These are phyloP conservation scores for Pythium volutum DNA, from an alignment of 352 stramenopile genomes.

Conservation along the genomic window DNA sequence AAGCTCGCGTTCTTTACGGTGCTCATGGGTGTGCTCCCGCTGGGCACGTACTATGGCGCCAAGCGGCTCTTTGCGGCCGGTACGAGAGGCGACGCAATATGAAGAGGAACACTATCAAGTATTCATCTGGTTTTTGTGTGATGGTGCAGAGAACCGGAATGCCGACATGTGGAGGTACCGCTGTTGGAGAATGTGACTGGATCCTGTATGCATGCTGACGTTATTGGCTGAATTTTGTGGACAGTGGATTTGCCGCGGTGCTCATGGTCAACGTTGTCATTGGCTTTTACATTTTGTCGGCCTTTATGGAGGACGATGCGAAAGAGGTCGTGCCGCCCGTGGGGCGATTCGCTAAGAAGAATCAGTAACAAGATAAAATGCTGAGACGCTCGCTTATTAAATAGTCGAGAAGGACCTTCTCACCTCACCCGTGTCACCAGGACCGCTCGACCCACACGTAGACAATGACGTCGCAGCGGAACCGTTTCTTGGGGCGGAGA, in stretches of 20 bases:
- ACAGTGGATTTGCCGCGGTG: slow-evolving; percentile 70
- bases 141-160: slow-evolving; percentile 22
- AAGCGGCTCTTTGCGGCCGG: slow-evolving; percentile 41
- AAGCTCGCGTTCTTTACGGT: slow-evolving; percentile 74
- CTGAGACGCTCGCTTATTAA: no score
- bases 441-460: slow-evolving; percentile 1
- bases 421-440: neutral
- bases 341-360: slow-evolving; percentile 55
- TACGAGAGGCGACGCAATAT: slow-evolving; percentile 18
- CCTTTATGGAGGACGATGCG: slow-evolving; percentile 53
- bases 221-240: no score
- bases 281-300: slow-evolving; percentile 71
- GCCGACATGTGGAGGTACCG: slow-evolving; percentile 69
- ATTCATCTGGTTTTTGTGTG: neutral
- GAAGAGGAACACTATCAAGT: no score
- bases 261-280: slow-evolving; percentile 78
- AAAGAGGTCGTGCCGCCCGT: slow-evolving; percentile 51
- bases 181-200: neutral
- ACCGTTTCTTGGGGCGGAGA: slow-evolving; percentile 17
- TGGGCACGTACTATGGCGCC: slow-evolving; percentile 65
- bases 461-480: slow-evolving; percentile 11
- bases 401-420: neutral
- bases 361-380: slow-evolving; percentile 9
- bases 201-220: neutral
- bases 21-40: slow-evolving; percentile 58